phyloP scores from a whole-genome alignment of 2,329 filamentous ascomycete species.

The Arthroderma uncinatum region DNA sequence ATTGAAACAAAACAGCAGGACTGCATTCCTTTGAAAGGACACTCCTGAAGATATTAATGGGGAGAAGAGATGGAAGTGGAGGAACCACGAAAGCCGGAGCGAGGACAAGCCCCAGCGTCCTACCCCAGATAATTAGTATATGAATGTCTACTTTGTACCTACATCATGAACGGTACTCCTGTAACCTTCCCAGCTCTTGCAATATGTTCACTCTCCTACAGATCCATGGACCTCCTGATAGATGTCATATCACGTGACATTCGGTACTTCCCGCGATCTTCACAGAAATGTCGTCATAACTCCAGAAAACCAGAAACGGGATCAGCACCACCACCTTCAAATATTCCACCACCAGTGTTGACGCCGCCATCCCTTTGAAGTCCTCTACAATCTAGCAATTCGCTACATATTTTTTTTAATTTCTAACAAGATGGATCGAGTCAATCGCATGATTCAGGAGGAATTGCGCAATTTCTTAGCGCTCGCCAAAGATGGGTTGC shows the following conservation, averaged over 20 bases:
- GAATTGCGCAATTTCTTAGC: slow-evolving; percentile 58
- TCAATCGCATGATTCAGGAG: slow-evolving; percentile 51
- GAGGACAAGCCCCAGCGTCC: background rate
- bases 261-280: background rate
- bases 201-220: background rate
- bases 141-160: background rate
- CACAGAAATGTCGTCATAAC: background rate
- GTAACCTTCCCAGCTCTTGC: background rate
- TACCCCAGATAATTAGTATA: background rate
- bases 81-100: background rate
- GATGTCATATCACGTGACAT: too few species aligned
- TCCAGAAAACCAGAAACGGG: background rate
- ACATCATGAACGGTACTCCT: background rate
- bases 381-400: background rate
- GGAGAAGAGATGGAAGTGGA: background rate
- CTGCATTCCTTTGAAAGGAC: slow-evolving; percentile 1
- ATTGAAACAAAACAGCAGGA: slow-evolving; percentile 4
- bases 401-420: background rate
- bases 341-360: background rate
- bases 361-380: background rate
- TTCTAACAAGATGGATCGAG: slow-evolving; percentile 35
- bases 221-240: background rate
- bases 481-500: slow-evolving; percentile 57
- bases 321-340: background rate
- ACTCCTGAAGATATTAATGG: background rate